phyloP scores from a whole-genome alignment of 495 filamentous ascomycete species.

The Neurospora africana region DNA sequence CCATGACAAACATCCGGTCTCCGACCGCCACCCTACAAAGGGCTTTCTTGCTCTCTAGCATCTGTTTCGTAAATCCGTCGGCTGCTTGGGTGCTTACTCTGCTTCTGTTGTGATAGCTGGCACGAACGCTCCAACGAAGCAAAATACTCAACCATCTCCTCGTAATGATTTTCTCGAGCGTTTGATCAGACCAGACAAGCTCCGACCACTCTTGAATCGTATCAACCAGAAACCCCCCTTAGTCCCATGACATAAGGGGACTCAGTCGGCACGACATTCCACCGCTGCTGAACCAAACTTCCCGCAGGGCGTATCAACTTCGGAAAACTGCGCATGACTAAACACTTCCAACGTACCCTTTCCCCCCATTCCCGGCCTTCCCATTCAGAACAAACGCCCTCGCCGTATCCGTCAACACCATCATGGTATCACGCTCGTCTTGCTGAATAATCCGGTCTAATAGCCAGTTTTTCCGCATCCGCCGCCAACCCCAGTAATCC shows the following conservation, averaged over 20 bases:
- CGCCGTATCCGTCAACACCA: not conserved
- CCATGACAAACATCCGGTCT: not conserved
- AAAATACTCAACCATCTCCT: not conserved
- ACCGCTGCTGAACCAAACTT: not conserved
- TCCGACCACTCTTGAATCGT: not conserved
- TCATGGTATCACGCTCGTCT: not conserved
- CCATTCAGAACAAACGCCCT: slow-evolving; percentile 4
- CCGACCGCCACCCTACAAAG: not conserved
- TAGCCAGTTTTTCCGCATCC: slow-evolving; percentile 3
- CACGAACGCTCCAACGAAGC: not conserved
- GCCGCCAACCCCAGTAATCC: slow-evolving; percentile 5
- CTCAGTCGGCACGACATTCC: not conserved
- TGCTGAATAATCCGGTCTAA: slow-evolving; percentile 3
- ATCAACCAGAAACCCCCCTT: not conserved
- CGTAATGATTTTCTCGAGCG: not conserved
- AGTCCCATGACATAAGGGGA: not conserved
- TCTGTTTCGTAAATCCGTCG: not conserved
- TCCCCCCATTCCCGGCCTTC: too few relatives aligned
- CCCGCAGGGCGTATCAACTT: slow-evolving; percentile 4
- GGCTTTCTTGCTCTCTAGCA: not conserved
- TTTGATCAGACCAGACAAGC: not conserved
- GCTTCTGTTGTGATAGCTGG: not conserved
- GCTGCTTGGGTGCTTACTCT: not conserved
- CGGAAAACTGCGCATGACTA: slow-evolving; percentile 3
- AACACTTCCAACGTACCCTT: not conserved